phyloP scores from a whole-genome alignment of 2,329 filamentous ascomycete genomes.

The Didymella pinodella region DNA sequence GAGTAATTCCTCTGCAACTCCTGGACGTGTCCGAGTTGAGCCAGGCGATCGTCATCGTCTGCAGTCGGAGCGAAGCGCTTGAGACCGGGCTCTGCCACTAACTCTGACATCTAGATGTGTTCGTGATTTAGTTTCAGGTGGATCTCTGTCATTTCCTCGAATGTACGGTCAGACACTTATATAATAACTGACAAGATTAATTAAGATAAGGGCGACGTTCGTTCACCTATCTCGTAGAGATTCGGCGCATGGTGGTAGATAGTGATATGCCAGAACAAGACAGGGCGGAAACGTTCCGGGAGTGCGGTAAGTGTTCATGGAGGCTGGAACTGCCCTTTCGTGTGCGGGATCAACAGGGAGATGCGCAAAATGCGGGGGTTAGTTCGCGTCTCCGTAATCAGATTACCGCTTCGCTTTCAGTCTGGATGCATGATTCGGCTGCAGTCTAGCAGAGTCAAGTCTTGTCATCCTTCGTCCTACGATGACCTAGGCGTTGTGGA shows the following conservation, averaged over 20 bases:
- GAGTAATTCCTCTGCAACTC: constrained; percentile 52
- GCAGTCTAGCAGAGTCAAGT: neutral
- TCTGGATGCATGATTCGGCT: neutral
- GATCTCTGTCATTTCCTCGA: constrained; percentile 8
- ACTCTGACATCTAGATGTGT: constrained; percentile 22
- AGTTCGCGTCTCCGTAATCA: constrained; percentile 5
- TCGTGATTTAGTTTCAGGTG: constrained; percentile 13
- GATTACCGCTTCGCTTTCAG: neutral
- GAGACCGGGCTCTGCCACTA: constrained; percentile 18
- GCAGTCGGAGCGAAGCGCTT: constrained; percentile 14
- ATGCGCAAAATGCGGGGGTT: constrained; percentile 16
- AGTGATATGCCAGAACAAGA: constrained; percentile 9
- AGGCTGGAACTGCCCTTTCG: neutral
- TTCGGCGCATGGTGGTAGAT: constrained; percentile 14
- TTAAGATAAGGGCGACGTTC: constrained; percentile 14
- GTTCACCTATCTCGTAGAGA: constrained; percentile 10
- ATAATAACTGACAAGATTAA: neutral
- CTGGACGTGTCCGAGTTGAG: constrained; percentile 34
- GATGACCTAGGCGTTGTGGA: neutral
- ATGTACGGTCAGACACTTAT: constrained; percentile 11
- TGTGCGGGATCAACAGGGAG: neutral
- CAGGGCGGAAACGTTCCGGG: constrained; percentile 16
- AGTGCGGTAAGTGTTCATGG: neutral
- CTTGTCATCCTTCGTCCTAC: neutral
- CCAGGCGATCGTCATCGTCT: constrained; percentile 28